Conservation (phyloP, 805 yeast genomes). For the Candida lessepsii region DNA sequence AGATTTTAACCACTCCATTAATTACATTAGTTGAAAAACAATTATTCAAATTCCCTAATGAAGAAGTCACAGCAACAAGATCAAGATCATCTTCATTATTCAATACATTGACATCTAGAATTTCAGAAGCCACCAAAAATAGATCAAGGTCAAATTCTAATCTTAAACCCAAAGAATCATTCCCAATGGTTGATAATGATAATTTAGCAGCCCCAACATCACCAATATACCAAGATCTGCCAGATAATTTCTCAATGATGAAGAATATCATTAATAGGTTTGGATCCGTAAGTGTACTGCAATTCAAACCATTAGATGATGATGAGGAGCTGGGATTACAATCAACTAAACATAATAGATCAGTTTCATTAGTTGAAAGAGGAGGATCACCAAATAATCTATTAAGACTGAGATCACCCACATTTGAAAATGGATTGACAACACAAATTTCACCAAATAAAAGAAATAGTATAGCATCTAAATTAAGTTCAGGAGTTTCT, state of each 20-base stretch:
- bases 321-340: slow-evolving; percentile 13
- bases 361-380: slow-evolving; percentile 27
- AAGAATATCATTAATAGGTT: slow-evolving; percentile 36
- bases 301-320: slow-evolving; percentile 17
- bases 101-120: slow-evolving; percentile 31
- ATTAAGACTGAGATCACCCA: slow-evolving; percentile 39
- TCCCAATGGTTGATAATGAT: slow-evolving; percentile 24
- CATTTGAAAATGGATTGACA: slow-evolving; percentile 18
- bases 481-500: slow-evolving; percentile 39
- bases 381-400: slow-evolving; percentile 32
- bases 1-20: slow-evolving; percentile 23
- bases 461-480: slow-evolving; percentile 35
- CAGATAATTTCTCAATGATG: slow-evolving; percentile 28
- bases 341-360: slow-evolving; percentile 15
- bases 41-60: slow-evolving; percentile 27
- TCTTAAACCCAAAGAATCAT: slow-evolving; percentile 25
- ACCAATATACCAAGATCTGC: slow-evolving; percentile 13
- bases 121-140: slow-evolving; percentile 29
- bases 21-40: slow-evolving; percentile 29
- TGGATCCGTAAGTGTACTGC: slow-evolving; percentile 30
- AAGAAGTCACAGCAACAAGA: slow-evolving; percentile 15
- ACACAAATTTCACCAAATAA: slow-evolving; percentile 19
- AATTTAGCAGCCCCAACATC: slow-evolving; percentile 8
- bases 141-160: slow-evolving; percentile 32
- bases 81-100: slow-evolving; percentile 41